A percentile compares a stretch with the other conserved stretches of the same genome.
Evolutionary conservation across 345 rosid species (phyloP).

Genomic region (Brassica carinata): DNA sequence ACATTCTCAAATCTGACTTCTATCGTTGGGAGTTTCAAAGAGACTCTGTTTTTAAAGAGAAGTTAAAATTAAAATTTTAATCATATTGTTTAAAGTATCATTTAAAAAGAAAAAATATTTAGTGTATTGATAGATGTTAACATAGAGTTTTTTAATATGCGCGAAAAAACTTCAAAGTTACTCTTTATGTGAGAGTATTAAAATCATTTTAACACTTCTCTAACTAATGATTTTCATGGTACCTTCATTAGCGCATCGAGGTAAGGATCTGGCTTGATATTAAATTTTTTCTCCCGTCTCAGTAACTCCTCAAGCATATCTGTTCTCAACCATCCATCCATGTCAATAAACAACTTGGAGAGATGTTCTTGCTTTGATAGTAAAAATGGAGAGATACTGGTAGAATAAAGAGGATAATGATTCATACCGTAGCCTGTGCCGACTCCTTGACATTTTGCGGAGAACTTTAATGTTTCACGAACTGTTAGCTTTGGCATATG

Average conservation of each 20-base stretch:
- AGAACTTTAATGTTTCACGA: slow-evolving; percentile 75
- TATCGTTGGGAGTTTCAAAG: slow-evolving; percentile 45
- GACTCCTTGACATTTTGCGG: slow-evolving; percentile 77
- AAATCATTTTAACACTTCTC: not conserved
- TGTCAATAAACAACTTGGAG: not conserved
- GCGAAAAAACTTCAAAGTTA: not conserved
- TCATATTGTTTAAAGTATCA: no score
- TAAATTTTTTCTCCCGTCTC: slow-evolving; percentile 73
- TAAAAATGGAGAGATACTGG: not conserved
- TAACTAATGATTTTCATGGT: not conserved
- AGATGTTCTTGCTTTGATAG: not conserved
- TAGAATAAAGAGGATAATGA: not conserved
- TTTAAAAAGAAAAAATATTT: not conserved
- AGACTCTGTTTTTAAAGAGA: slow-evolving; percentile 37
- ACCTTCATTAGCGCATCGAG: slow-evolving; percentile 90
- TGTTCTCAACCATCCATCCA: slow-evolving; percentile 20
- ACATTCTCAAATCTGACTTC: slow-evolving; percentile 52
- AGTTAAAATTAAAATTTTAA: not conserved
- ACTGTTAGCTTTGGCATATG: slow-evolving; percentile 69
- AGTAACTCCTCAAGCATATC: slow-evolving; percentile 74
- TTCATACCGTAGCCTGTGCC: slow-evolving; percentile 63
- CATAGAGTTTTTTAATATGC: no score
- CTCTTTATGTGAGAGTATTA: not conserved
- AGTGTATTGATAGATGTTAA: not conserved
- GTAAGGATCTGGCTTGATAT: slow-evolving; percentile 81